These are phyloP conservation scores for Cardiospermum halicacabum DNA, from an alignment of 345 rosid genomes.

Conservation along the genomic window DNA sequence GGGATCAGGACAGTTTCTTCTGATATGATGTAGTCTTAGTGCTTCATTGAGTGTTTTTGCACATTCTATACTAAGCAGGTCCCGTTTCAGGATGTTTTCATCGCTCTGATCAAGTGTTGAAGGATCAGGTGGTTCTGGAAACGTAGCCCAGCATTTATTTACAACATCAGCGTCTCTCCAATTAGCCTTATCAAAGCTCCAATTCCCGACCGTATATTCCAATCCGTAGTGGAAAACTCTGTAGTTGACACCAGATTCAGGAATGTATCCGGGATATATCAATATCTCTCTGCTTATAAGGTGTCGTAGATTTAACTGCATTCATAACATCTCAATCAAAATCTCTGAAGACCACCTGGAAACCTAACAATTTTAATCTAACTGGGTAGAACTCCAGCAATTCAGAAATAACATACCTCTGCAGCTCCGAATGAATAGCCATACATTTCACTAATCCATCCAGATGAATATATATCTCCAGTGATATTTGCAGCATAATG, in stretches of 20 bases:
- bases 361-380: not conserved
- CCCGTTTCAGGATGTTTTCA: slow-evolving; percentile 43
- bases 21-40: slow-evolving; percentile 67
- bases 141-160: slow-evolving; percentile 81
- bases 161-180: slow-evolving; percentile 79
- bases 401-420: slow-evolving; percentile 50
- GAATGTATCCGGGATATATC: slow-evolving; percentile 90
- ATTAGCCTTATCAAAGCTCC: slow-evolving; percentile 97
- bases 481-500: slow-evolving; percentile 87
- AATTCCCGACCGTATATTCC: slow-evolving; percentile 78
- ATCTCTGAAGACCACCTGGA: not conserved
- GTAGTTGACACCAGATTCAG: slow-evolving; percentile 65
- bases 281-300: slow-evolving; percentile 61
- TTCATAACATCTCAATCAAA: slow-evolving; percentile 9
- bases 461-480: slow-evolving; percentile 84
- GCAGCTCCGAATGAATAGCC: slow-evolving; percentile 99
- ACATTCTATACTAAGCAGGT: slow-evolving; percentile 92
- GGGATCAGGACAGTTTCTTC: slow-evolving; percentile 63
- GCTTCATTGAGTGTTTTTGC: slow-evolving; percentile 77
- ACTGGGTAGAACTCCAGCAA: not conserved
- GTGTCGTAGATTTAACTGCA: slow-evolving; percentile 86
- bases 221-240: slow-evolving; percentile 96
- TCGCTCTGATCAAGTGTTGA: slow-evolving; percentile 49
- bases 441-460: slow-evolving; percentile 99
- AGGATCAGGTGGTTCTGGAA: slow-evolving; percentile 85